phyloP scores from a whole-genome alignment of 2,329 filamentous ascomycete genomes.

The Fusarium sp. region DNA sequence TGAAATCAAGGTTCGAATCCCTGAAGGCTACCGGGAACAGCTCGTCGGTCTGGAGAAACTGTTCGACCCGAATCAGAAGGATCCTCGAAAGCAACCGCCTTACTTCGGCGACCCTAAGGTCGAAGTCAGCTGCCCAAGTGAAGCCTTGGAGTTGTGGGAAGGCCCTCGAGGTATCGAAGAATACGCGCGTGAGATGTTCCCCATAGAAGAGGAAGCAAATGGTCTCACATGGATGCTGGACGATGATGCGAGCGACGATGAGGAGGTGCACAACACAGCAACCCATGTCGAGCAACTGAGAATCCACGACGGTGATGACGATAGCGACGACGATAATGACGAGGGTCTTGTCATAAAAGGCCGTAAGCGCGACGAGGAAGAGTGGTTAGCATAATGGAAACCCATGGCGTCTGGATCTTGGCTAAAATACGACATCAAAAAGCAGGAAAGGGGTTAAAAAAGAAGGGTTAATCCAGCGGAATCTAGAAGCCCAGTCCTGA shows the following conservation, averaged over 20 bases:
- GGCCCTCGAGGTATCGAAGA: slow-evolving; percentile 91
- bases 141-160: slow-evolving; percentile 88
- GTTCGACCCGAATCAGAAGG: slow-evolving; percentile 63
- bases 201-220: slow-evolving; percentile 93
- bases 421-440: slow-evolving; percentile 23
- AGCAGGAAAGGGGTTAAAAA: slow-evolving; percentile 21
- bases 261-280: slow-evolving; percentile 51
- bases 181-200: slow-evolving; percentile 94
- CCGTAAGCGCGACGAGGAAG: slow-evolving; percentile 67
- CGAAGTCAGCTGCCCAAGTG: slow-evolving; percentile 74
- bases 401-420: slow-evolving; percentile 5
- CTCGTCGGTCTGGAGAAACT: slow-evolving; percentile 76
- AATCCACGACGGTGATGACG: slow-evolving; percentile 57
- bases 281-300: slow-evolving; percentile 54
- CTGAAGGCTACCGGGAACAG: slow-evolving; percentile 88
- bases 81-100: slow-evolving; percentile 68
- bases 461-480: slow-evolving; percentile 33
- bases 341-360: slow-evolving; percentile 70
- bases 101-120: slow-evolving; percentile 71
- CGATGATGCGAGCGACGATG: slow-evolving; percentile 58
- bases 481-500: slow-evolving; percentile 22
- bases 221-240: slow-evolving; percentile 91
- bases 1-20: slow-evolving; percentile 86
- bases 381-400: slow-evolving; percentile 64
- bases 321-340: slow-evolving; percentile 66